Conservation (phyloP, 1,284 basidiomycete species). For the Melampsora larici-populina region DNA sequence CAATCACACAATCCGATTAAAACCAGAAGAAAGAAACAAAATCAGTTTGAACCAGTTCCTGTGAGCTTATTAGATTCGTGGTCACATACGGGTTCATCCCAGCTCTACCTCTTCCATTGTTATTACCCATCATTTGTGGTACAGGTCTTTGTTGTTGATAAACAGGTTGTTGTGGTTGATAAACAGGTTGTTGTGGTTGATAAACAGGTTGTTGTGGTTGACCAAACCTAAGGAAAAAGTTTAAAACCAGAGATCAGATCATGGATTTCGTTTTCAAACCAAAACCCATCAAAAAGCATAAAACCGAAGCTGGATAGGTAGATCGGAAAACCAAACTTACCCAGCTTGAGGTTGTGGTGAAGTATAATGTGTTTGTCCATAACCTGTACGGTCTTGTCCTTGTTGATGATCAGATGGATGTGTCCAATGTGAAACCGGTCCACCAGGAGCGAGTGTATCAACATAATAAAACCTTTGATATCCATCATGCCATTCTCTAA, state of each 20-base stretch:
- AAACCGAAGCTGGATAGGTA: background rate
- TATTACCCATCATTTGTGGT: background rate
- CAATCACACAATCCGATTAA: too few relatives aligned
- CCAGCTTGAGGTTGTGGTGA: background rate
- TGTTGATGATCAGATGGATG: slow-evolving; percentile 24
- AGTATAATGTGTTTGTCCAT: background rate
- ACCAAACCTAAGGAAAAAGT: too few relatives aligned
- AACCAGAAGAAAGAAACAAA: too few relatives aligned
- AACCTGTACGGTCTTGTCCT: background rate
- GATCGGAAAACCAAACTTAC: background rate
- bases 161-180: slow-evolving; percentile 10
- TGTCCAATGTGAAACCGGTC: slow-evolving; percentile 34
- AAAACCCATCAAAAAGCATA: background rate
- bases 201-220: background rate
- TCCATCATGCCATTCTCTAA: slow-evolving; percentile 27
- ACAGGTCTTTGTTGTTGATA: background rate
- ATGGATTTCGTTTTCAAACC: background rate
- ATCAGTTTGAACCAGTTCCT: too few relatives aligned
- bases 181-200: too few relatives aligned
- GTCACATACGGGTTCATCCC: slow-evolving; percentile 14
- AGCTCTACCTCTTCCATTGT: background rate
- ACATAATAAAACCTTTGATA: slow-evolving; percentile 30
- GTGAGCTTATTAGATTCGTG: background rate
- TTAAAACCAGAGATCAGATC: too few relatives aligned
- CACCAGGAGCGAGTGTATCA: slow-evolving; percentile 3